Conservation (phyloP, 2,329 filamentous ascomycete species). For the Cladosporium oxysporum region DNA sequence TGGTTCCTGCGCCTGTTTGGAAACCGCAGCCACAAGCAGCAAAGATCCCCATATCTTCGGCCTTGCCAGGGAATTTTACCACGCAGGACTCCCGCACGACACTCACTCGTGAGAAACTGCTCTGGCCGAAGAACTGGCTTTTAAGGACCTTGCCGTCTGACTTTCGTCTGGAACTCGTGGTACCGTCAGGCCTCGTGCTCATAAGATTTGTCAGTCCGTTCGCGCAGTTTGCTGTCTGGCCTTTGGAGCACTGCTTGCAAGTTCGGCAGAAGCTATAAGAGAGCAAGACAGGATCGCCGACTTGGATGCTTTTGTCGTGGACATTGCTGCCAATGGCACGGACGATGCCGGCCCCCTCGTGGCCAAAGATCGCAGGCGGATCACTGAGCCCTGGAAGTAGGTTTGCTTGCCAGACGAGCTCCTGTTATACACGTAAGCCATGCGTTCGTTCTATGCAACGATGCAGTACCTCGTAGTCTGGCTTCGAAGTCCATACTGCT, state of each 20-base stretch:
- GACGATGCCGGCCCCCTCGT: slow-evolving; percentile 26
- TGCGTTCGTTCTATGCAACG: not conserved
- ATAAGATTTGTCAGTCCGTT: not conserved
- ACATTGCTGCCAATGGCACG: slow-evolving; percentile 23
- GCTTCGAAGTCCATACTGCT: not conserved
- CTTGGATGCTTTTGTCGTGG: slow-evolving; percentile 15
- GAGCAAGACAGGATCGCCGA: slow-evolving; percentile 4
- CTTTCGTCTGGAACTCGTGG: not conserved
- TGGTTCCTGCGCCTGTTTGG: slow-evolving; percentile 23
- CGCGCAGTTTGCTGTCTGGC: not conserved
- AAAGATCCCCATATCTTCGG: slow-evolving; percentile 1
- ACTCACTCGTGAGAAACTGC: slow-evolving; percentile 6
- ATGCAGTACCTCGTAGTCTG: no score
- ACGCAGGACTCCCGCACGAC: not conserved
- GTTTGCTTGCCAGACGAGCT: slow-evolving; percentile 28
- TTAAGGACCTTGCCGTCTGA: not conserved
- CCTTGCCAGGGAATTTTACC: slow-evolving; percentile 4
- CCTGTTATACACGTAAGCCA: not conserved
- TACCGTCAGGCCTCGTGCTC: slow-evolving; percentile 1
- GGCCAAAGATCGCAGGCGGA: slow-evolving; percentile 26
- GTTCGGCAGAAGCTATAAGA: not conserved
- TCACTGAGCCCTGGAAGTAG: slow-evolving; percentile 22
- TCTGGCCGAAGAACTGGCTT: slow-evolving; percentile 9
- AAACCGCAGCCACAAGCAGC: slow-evolving; percentile 8
- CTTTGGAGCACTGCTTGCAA: slow-evolving; percentile 1